phyloP scores from a whole-genome alignment of 495 filamentous ascomycete species.

The Penicillium lagena region DNA sequence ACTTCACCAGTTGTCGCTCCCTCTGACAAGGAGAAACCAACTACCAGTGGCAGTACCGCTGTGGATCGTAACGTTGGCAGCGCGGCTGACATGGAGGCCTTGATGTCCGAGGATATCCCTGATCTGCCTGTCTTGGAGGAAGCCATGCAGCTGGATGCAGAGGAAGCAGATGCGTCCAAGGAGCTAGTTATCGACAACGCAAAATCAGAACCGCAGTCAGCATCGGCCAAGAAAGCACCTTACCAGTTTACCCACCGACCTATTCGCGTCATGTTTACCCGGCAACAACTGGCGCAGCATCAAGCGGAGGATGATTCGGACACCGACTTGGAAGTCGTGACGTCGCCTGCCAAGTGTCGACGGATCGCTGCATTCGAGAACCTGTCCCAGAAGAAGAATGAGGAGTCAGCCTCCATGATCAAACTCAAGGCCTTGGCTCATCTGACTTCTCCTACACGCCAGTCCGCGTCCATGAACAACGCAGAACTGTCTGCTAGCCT shows the following conservation, averaged over 20 bases:
- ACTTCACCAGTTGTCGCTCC: constrained; percentile 38
- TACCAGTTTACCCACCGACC: constrained; percentile 17
- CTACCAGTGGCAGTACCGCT: constrained; percentile 10
- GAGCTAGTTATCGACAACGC: too few species aligned
- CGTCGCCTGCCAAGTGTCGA: constrained; percentile 33
- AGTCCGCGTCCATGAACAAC: constrained; percentile 52
- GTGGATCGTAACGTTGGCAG: constrained; percentile 1
- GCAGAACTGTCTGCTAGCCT: constrained; percentile 64
- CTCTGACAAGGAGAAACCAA: constrained; percentile 13
- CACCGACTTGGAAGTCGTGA: constrained; percentile 59
- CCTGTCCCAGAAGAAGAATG: constrained; percentile 47
- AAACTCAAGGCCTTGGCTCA: constrained; percentile 69
- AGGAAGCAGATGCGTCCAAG: too few species aligned
- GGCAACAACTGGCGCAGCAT: constrained; percentile 30
- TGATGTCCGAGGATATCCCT: neutral
- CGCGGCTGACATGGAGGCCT: neutral
- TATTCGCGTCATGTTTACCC: constrained; percentile 33
- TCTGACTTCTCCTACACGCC: constrained; percentile 55
- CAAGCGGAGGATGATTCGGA: constrained; percentile 51
- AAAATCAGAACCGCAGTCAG: neutral
- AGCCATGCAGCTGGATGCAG: neutral
- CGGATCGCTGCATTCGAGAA: constrained; percentile 61
- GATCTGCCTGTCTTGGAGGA: constrained; percentile 16
- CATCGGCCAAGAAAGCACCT: constrained; percentile 4
- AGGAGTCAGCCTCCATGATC: constrained; percentile 60